Percentiles rank a stretch among this genome's conserved stretches.
phyloP scores from a whole-genome alignment of 169 alveolate species.

The Plasmodium malariae region DNA sequence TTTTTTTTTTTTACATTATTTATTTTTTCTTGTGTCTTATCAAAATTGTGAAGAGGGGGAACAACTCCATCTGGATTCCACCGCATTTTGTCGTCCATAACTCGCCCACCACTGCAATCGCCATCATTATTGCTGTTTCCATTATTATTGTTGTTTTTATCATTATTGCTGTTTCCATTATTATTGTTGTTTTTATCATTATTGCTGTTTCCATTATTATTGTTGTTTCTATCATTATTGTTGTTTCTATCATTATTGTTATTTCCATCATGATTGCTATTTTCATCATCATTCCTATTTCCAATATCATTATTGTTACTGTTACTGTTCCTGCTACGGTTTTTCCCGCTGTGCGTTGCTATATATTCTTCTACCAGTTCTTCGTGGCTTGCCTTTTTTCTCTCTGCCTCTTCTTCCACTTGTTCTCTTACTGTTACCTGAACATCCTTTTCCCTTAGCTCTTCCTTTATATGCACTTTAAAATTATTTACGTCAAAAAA shows the following conservation, averaged over 20 bases:
- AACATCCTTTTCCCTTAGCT: constrained; percentile 12
- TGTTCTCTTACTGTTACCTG: constrained; percentile 2
- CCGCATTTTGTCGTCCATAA: no score
- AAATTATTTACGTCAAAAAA: constrained; percentile 25
- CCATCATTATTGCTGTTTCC: no score
- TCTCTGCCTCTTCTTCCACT: neutral
- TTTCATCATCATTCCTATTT: neutral
- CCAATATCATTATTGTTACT: neutral
- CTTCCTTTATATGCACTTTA: constrained; percentile 14
- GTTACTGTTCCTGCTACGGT: neutral
- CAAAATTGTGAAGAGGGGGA: no score
- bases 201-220: no score
- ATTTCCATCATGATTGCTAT: neutral
- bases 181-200: no score
- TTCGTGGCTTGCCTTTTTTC: neutral
- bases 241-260: no score
- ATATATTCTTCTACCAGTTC: neutral
- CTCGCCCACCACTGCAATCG: no score
- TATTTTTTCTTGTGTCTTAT: neutral
- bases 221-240: no score
- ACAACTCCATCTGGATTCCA: no score
- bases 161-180: no score
- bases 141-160: no score
- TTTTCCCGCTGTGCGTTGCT: neutral
- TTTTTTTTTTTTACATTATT: neutral